Evolutionary conservation across 495 filamentous ascomycete species (phyloP).

Genomic region (Neurospora sp.): DNA sequence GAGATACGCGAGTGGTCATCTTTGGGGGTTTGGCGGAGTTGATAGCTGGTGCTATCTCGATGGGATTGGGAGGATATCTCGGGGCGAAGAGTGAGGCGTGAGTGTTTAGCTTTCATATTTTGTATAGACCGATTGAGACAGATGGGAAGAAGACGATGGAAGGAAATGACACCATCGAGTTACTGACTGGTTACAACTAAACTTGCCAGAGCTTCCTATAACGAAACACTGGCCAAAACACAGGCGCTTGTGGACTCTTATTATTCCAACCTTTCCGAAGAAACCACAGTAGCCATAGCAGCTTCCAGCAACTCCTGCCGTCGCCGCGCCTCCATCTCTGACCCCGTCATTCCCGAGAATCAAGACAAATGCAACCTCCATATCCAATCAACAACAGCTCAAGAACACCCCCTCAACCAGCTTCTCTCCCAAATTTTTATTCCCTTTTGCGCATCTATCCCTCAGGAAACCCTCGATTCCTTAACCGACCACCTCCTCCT

Average conservation of each 20-base stretch:
- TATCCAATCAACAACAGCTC: not conserved
- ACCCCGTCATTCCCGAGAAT: not conserved
- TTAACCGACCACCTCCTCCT: slow-evolving; percentile 22
- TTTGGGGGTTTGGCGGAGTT: slow-evolving; percentile 58
- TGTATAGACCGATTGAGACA: not conserved
- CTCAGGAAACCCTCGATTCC: slow-evolving; percentile 16
- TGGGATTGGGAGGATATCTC: slow-evolving; percentile 56
- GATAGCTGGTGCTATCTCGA: slow-evolving; percentile 51
- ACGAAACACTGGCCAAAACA: slow-evolving; percentile 5
- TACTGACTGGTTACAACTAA: not conserved
- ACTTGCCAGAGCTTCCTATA: slow-evolving; percentile 8
- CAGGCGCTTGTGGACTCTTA: not conserved
- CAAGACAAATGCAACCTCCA: not conserved
- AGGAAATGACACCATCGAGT: not conserved
- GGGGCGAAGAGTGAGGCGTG: slow-evolving; percentile 35
- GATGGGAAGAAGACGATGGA: not conserved
- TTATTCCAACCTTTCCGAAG: not conserved
- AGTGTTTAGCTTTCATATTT: not conserved
- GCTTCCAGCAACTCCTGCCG: not conserved
- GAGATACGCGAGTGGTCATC: slow-evolving; percentile 49
- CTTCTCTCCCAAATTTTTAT: not conserved
- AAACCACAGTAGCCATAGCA: not conserved
- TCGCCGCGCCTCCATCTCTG: not conserved
- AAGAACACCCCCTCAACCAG: not conserved
- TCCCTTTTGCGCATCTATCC: not conserved